Conservation (phyloP, 805 yeast genomes). For the Metschnikowia matae region DNA sequence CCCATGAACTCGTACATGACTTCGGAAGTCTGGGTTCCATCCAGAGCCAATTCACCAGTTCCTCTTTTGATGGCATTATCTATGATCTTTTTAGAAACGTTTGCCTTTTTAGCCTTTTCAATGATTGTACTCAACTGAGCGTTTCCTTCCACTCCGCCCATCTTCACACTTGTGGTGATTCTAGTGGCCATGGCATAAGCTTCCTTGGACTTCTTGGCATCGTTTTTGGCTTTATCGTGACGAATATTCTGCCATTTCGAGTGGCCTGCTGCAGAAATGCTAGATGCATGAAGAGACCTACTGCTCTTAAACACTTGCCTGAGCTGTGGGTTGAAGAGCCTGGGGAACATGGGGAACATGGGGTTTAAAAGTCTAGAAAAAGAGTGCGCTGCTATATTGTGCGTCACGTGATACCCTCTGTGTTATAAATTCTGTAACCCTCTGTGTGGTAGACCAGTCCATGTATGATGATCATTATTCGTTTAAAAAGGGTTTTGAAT, state of each 20-base stretch:
- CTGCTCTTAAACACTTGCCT: background rate
- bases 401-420: background rate
- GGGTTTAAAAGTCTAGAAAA: background rate
- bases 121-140: slow-evolving; percentile 65
- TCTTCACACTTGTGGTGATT: slow-evolving; percentile 71
- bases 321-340: background rate
- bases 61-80: slow-evolving; percentile 88
- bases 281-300: slow-evolving; percentile 15
- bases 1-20: slow-evolving; percentile 84
- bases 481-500: too few species aligned
- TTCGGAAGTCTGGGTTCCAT: slow-evolving; percentile 39
- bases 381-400: background rate
- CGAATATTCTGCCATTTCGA: slow-evolving; percentile 94
- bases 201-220: slow-evolving; percentile 66
- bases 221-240: slow-evolving; percentile 91
- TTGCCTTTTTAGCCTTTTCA: slow-evolving; percentile 71
- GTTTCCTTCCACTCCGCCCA: slow-evolving; percentile 64
- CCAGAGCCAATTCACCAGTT: slow-evolving; percentile 55
- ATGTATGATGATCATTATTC: too few species aligned
- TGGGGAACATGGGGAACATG: slow-evolving; percentile 2
- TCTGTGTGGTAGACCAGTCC: background rate
- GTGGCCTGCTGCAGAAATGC: slow-evolving; percentile 61
- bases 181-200: slow-evolving; percentile 69
- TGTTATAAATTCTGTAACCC: background rate
- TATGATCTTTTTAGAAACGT: slow-evolving; percentile 78